Evolutionary conservation across 192 early-diverging fungal species (phyloP), one percentile per base, ranked within the genome.

Genomic region (Jimgerdemannia flammicorona): DNA sequence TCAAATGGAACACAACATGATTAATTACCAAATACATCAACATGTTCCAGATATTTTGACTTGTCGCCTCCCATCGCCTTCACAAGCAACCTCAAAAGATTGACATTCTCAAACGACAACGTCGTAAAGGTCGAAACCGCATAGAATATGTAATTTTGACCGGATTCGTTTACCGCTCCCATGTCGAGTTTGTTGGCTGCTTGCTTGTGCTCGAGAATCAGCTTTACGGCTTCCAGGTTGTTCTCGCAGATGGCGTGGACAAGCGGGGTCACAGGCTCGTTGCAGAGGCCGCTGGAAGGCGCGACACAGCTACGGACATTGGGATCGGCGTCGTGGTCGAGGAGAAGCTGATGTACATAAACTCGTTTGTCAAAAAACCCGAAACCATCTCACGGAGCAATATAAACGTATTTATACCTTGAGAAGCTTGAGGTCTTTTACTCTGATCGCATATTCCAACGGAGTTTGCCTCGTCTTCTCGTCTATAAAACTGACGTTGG

Each of bases 361-460:
- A 29, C 29, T 29, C 29, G 29, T 29, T 29, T 29, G 29, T 29
- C 29, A 29, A 29, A 29, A 29, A 29, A 29, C 29, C 29, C 29
- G 29, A 29, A 29, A 29, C 29, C 29, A 29, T 29, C 29, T 29
- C 29, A 29, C 29, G 29, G 29, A 29, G 29, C 29, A 29, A 29
- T 29, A 29, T 29, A 29, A 29, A 29, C 29, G 29, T 29, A 29
- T 29, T 29, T 29, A 54, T 78, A 82, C 81, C 71, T 83, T 70
- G 18, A 88, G 66, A 42, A 82, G 20, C 3, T 44, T 49, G 0
- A 65, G 39, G 64, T 88, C 75, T 17, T 29, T 65, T 19, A 78
- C 19, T 8, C 69, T 44, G 59, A 88, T 85, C 0, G 85, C 85
- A 69, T 79, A 68, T 74, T 87, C 87, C 10, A 88, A 54, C 39